These are phyloP conservation scores for Dothideomycetes sp. DNA, from an alignment of 2,329 filamentous ascomycete species.

Conservation along the genomic window DNA sequence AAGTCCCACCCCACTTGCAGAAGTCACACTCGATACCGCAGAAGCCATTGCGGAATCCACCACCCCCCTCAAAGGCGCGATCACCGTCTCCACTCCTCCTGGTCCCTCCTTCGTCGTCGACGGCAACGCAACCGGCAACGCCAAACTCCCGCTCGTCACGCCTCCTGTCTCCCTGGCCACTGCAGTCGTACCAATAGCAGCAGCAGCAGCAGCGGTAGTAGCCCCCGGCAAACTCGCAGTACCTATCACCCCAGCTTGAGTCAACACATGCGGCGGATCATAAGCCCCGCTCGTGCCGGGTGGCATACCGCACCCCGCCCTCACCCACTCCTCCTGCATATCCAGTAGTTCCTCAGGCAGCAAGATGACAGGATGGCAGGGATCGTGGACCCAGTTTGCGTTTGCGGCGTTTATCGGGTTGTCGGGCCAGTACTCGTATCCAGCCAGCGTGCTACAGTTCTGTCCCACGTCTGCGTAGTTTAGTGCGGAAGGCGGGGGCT, in stretches of 20 bases:
- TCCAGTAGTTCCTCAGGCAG: constrained; percentile 2
- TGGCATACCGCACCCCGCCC: not conserved
- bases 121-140: no score
- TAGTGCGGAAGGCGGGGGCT: constrained; percentile 4
- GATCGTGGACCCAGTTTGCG: constrained; percentile 2
- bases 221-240: not conserved
- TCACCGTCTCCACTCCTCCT: no score
- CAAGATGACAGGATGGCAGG: constrained; percentile 6
- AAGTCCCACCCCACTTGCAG: no score
- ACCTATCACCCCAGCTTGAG: not conserved
- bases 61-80: no score
- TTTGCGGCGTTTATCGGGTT: constrained; percentile 6
- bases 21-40: no score
- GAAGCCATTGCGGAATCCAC: no score
- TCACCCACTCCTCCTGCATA: constrained; percentile 4
- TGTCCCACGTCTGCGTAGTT: constrained; percentile 6
- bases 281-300: constrained; percentile 6
- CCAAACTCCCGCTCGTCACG: no score
- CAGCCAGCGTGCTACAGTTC: constrained; percentile 5
- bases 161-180: no score
- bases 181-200: no score
- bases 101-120: no score
- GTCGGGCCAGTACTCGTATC: constrained; percentile 9
- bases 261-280: constrained; percentile 6
- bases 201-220: not conserved